Conservation (phyloP, 306 rosid species). For the Mucuna pruriens region DNA sequence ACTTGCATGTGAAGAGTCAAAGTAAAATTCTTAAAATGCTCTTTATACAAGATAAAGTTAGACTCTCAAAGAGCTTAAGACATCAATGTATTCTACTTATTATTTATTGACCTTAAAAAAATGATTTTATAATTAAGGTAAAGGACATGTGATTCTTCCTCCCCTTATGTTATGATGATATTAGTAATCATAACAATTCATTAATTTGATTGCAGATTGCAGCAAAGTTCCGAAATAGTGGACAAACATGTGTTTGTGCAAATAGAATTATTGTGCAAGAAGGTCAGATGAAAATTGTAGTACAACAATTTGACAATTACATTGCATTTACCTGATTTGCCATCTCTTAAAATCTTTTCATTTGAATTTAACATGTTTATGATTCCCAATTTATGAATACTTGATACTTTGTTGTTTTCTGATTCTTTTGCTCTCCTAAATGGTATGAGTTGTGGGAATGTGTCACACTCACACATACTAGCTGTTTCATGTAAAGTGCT, state of each 20-base stretch:
- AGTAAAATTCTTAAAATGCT: no score
- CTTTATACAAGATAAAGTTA: no score
- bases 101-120: no score
- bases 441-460: background rate
- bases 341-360: background rate
- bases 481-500: conserved; percentile 11
- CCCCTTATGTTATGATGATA: background rate
- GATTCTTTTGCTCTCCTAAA: background rate
- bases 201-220: conserved; percentile 64
- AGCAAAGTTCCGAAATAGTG: conserved; percentile 94
- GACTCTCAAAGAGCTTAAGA: no score
- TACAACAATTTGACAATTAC: conserved; percentile 15
- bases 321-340: conserved; percentile 40
- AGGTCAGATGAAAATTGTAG: conserved; percentile 56
- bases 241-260: conserved; percentile 98
- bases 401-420: background rate
- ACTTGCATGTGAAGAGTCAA: no score
- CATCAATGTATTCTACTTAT: no score
- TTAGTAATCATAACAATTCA: conserved; percentile 27
- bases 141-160: background rate
- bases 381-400: conserved; percentile 23
- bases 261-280: conserved; percentile 96
- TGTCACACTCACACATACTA: conserved; percentile 8
- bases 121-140: no score
- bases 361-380: conserved; percentile 4